A percentile compares a stretch with the other conserved stretches of the same genome.
Conservation (phyloP, 768 basidiomycete genomes). For the Termitomyces sp. region DNA sequence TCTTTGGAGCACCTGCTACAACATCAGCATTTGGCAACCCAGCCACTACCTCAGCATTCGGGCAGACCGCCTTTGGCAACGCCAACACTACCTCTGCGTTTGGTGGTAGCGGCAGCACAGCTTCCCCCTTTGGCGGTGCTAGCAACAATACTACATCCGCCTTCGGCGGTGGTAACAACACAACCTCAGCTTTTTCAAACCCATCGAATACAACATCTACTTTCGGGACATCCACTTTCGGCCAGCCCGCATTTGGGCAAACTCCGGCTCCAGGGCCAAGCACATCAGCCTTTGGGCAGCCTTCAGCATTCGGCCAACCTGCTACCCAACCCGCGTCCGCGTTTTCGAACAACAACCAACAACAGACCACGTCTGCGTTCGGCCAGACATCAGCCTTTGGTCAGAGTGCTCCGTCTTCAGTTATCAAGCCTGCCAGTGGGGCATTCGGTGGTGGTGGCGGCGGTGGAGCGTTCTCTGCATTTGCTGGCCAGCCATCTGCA, state of each 20-base stretch:
- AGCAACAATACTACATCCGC: slow-evolving; percentile 13
- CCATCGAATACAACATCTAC: slow-evolving; percentile 24
- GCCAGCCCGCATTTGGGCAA: slow-evolving; percentile 20
- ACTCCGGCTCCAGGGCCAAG: slow-evolving; percentile 24
- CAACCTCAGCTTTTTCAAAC: slow-evolving; percentile 24
- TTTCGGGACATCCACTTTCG: slow-evolving; percentile 36
- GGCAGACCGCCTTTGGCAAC: slow-evolving; percentile 22
- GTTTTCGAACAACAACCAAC: slow-evolving; percentile 28
- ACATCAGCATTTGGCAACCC: slow-evolving; percentile 25
- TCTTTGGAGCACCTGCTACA: slow-evolving; percentile 22
- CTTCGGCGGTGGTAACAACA: slow-evolving; percentile 24
- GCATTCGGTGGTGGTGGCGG: slow-evolving; percentile 48
- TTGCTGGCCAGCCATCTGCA: slow-evolving; percentile 42
- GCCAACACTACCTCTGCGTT: slow-evolving; percentile 19
- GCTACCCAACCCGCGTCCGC: slow-evolving; percentile 17
- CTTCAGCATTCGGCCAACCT: slow-evolving; percentile 18
- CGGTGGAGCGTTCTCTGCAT: slow-evolving; percentile 42
- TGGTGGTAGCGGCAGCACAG: slow-evolving; percentile 19
- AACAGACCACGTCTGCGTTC: slow-evolving; percentile 33
- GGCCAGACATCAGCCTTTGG: slow-evolving; percentile 33
- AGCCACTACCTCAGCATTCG: slow-evolving; percentile 27
- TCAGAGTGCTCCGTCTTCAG: slow-evolving; percentile 24
- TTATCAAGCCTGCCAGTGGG: slow-evolving; percentile 49
- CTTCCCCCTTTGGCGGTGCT: slow-evolving; percentile 24
- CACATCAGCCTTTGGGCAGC: slow-evolving; percentile 3